A percentile compares a stretch with the other conserved stretches of the same genome.
phyloP scores from a whole-genome alignment of 495 filamentous ascomycete species.

The Corynascus novoguineensis region DNA sequence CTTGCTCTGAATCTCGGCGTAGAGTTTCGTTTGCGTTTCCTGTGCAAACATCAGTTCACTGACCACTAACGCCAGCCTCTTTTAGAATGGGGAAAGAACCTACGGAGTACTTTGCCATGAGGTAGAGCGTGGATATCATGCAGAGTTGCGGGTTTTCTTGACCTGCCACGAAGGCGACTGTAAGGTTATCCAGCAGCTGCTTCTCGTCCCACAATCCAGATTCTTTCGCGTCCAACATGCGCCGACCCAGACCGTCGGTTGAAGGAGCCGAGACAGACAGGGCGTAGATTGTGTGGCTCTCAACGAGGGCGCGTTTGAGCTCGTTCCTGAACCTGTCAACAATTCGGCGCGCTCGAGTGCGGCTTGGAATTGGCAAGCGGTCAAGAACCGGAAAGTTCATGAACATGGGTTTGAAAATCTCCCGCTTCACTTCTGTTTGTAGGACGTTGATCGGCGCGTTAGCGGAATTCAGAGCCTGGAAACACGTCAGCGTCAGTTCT shows the following conservation, averaged over 20 bases:
- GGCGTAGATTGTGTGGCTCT: slow-evolving; percentile 3
- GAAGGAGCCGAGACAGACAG: neutral
- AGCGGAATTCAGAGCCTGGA: slow-evolving; percentile 10
- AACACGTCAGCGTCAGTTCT: neutral
- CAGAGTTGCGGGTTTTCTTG: slow-evolving; percentile 38
- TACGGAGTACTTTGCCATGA: slow-evolving; percentile 31
- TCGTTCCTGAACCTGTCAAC: slow-evolving; percentile 13
- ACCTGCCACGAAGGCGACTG: slow-evolving; percentile 33
- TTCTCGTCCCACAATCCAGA: slow-evolving; percentile 15
- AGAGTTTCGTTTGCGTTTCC: slow-evolving; percentile 9
- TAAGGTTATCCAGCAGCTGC: slow-evolving; percentile 35
- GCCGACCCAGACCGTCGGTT: slow-evolving; percentile 6
- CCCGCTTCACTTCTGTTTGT: slow-evolving; percentile 28
- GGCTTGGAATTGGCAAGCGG: slow-evolving; percentile 23
- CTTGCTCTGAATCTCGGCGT: slow-evolving; percentile 5
- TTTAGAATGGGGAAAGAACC: neutral
- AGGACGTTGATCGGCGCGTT: slow-evolving; percentile 28
- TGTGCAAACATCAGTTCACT: neutral
- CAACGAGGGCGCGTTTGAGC: slow-evolving; percentile 8
- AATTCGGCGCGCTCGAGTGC: slow-evolving; percentile 12
- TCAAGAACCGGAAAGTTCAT: slow-evolving; percentile 37
- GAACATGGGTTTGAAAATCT: slow-evolving; percentile 38
- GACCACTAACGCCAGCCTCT: neutral
- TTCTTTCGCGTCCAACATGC: slow-evolving; percentile 13
- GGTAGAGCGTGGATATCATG: slow-evolving; percentile 30